Evolutionary conservation across 495 filamentous ascomycete genomes (phyloP), one percentile per base, ranked within the genome.

Genomic region (Aspergillus wentii): DNA sequence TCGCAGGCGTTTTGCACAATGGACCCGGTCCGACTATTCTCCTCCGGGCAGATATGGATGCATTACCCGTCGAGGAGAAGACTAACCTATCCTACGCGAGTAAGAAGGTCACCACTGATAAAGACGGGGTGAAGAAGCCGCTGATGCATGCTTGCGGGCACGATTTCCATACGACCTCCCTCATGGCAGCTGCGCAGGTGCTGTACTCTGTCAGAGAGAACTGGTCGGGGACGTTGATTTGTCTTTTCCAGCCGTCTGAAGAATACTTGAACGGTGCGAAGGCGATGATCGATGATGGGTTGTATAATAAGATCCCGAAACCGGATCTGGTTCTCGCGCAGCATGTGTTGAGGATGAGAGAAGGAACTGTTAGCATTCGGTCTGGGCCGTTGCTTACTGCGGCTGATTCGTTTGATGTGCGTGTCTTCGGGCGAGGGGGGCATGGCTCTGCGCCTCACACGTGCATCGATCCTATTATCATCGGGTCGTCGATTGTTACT

Each of bases 61-160:
- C 71, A 3, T 59, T 83, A 0, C 81, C 80, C 0, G 51, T 82
- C 1, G 47, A 66, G 46, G 79, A 85, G 44, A 45, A 62, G 26
- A 82, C 76, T 1, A 69, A 65, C 0, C 55, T 82, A 1, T 54
- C 59, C 8, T 83, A 82, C 46, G 71, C 75, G 0, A 80, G 74
- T 50, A 61, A 46, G 13, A 43, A 44, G 5, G 62, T 59, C 41
- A 46, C 53, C 5, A 66, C 66, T 33, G 62, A 72, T 44, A 43
- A 42, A 4, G 56, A 72, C 15, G 78, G 78, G 3, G 37, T 49
- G 0, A 54, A 59, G 30, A 63, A 65, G 29, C 73, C 75, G 0
- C 76, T 80, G 1, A 82, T 82, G 79, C 80, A 83, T 52, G 78
- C 81, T 20, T 83, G 79, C 54, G 80, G 80, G 1, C 80, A 85